Evolutionary conservation across 1,284 basidiomycete genomes (phyloP), one percentile per base, ranked within the genome.

Genomic region (Irpex rosettiformis): DNA sequence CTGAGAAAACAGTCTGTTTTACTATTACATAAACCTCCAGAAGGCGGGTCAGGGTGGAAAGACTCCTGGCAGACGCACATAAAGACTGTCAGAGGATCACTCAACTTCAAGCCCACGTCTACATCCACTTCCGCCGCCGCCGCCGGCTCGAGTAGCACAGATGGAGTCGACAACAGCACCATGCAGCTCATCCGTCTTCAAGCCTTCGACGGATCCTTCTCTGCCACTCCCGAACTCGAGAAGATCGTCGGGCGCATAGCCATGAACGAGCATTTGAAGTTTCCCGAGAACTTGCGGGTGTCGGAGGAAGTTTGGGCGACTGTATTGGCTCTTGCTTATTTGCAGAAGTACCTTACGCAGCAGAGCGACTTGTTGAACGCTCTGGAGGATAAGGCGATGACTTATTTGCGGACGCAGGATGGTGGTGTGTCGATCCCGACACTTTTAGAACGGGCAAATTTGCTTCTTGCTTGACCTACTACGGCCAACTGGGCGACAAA

Each of bases 141-240:
- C n/a, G 25, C 25, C 47, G 11, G 47, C 18, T 24, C 22, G 28
- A 18, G 53, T 37, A 18, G 18, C n/a, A n/a, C 28, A 10, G 54
- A 43, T 21, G 43, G 43, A 18, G 18, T 45, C 16, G 43, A 45
- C 43, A 2, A 11, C 10, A 45, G 21, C 16, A 45, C 43, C 16
- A 22, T 54, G n/a, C 28, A 10, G 21, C 55, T 60, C 27, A 45
- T 56, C 8, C 48, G 37, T 33, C 37, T 59, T 8, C 54, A 59
- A 37, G 21, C 49, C 11, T 59, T 59, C 40, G 58, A 59, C 49
- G 54, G 58, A 5, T 56, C 54, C 10, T 59, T 59, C 58, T n/a
- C 51, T 7, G 33, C 28, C 5, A 16, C 25, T 25, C 18, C 51
- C 8, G n/a, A 37, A n/a, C 51, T 60, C 7, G 43, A 22, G 30